A percentile compares a stretch with the other conserved stretches of the same genome.
Evolutionary conservation across 83 land plant species (phyloP).

Genomic region (Isoetes engelmannii): DNA sequence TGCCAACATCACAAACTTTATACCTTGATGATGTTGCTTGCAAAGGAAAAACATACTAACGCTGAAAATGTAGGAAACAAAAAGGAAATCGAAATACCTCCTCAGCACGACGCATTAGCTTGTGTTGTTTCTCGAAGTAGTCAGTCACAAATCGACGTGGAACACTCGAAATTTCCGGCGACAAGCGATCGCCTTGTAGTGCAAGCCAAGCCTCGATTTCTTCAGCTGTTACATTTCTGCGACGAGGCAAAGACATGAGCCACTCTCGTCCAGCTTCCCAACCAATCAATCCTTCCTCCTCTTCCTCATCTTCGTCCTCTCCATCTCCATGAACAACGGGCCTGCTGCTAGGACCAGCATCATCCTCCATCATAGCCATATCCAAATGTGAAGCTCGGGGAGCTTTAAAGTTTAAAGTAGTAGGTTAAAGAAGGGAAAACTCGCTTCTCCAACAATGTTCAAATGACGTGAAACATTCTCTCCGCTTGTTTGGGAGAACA

Average conservation of each 20-base stretch:
- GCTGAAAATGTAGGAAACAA: neutral
- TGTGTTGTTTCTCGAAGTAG: constrained; percentile 23
- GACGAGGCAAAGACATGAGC: constrained; percentile 39
- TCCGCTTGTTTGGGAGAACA: too few relatives aligned
- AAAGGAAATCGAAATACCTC: neutral
- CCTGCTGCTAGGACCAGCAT: too few relatives aligned
- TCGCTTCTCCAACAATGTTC: too few relatives aligned
- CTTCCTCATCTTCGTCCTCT: neutral
- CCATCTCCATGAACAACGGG: too few relatives aligned
- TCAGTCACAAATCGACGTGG: constrained; percentile 32
- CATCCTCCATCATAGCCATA: too few relatives aligned
- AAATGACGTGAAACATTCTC: too few relatives aligned
- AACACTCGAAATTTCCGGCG: constrained; percentile 27
- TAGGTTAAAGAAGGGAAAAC: too few relatives aligned
- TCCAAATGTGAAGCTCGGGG: too few relatives aligned
- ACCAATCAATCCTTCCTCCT: neutral
- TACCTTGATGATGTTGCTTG: neutral
- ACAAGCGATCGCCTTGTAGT: constrained; percentile 20
- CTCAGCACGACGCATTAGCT: constrained; percentile 4
- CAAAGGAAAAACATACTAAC: neutral
- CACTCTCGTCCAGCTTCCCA: constrained; percentile 21
- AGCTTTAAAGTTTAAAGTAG: too few relatives aligned
- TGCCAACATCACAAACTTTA: neutral
- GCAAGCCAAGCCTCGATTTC: constrained; percentile 47
- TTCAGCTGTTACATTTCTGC: constrained; percentile 19